These are phyloP conservation scores for Plasmodium knowlesi DNA, from an alignment of 169 alveolate species.

Conservation along the genomic window DNA sequence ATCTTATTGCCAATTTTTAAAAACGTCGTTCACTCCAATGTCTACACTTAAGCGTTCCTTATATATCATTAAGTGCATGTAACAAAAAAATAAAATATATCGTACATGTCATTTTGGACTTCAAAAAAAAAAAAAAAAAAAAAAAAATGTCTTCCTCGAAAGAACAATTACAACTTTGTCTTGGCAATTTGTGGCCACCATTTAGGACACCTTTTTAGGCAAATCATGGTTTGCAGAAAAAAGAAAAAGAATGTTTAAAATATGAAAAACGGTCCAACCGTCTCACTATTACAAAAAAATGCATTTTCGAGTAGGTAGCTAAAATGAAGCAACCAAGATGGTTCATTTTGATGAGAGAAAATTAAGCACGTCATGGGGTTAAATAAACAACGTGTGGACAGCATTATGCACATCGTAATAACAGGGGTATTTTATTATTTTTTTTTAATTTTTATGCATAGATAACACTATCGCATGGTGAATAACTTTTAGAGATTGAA, in stretches of 20 bases:
- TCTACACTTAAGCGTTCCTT: background rate
- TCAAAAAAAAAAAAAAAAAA: background rate
- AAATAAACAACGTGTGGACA: background rate
- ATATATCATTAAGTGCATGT: conserved; percentile 1
- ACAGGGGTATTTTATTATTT: background rate
- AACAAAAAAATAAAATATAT: background rate
- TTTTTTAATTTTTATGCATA: background rate
- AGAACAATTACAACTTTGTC: background rate
- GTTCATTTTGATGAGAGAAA: background rate
- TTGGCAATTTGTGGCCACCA: background rate
- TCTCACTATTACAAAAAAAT: background rate
- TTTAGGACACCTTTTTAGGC: background rate
- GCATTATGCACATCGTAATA: background rate
- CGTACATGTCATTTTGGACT: background rate
- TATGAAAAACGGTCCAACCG: background rate
- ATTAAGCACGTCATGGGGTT: background rate
- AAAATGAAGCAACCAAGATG: background rate
- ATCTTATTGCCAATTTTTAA: background rate
- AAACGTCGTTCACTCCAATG: background rate
- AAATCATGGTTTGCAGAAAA: background rate
- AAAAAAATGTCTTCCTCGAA: background rate
- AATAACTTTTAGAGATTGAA: background rate
- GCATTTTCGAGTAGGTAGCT: background rate
- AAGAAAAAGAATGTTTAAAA: background rate
- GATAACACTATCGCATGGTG: background rate